phyloP scores from a whole-genome alignment of 192 early-diverging fungal species.

The Coemansia sp. region DNA sequence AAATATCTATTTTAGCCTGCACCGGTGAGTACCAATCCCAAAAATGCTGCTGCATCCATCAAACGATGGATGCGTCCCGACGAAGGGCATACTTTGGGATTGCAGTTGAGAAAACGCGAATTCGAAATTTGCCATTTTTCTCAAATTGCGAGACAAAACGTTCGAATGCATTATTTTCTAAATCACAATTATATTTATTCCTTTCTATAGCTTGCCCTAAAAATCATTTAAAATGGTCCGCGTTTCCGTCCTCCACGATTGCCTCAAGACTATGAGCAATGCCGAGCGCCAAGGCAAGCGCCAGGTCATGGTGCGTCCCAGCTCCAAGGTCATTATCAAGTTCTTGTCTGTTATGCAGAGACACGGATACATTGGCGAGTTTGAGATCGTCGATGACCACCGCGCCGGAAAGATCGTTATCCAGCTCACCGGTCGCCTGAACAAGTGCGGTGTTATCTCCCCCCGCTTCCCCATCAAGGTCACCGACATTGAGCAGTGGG shows the following conservation, averaged over 20 bases:
- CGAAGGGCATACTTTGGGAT: constrained; percentile 27
- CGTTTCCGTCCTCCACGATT: constrained; percentile 96
- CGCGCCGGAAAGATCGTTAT: constrained; percentile 97
- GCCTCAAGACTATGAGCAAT: constrained; percentile 98
- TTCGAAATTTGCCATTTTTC: neutral
- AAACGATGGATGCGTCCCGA: neutral
- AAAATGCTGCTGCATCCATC: constrained; percentile 19
- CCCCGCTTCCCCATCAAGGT: constrained; percentile 98
- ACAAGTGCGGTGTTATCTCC: constrained; percentile 99
- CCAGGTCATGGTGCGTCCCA: constrained; percentile 95
- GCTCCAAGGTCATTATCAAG: constrained; percentile 98
- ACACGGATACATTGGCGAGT: constrained; percentile 99
- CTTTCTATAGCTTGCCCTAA: neutral
- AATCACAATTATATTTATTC: neutral
- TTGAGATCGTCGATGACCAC: constrained; percentile 98
- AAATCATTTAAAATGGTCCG: constrained; percentile 79
- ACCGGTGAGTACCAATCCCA: constrained; percentile 25
- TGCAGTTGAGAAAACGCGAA: neutral
- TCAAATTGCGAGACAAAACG: neutral
- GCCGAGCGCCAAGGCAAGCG: constrained; percentile 98
- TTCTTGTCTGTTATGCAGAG: constrained; percentile 99
- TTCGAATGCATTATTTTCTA: neutral
- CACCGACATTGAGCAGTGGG: constrained; percentile 94
- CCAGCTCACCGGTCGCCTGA: constrained; percentile 97
- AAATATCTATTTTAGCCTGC: constrained; percentile 2